phyloP scores from a whole-genome alignment of 2,329 filamentous ascomycete species.

The Aspergillus cejpii region DNA sequence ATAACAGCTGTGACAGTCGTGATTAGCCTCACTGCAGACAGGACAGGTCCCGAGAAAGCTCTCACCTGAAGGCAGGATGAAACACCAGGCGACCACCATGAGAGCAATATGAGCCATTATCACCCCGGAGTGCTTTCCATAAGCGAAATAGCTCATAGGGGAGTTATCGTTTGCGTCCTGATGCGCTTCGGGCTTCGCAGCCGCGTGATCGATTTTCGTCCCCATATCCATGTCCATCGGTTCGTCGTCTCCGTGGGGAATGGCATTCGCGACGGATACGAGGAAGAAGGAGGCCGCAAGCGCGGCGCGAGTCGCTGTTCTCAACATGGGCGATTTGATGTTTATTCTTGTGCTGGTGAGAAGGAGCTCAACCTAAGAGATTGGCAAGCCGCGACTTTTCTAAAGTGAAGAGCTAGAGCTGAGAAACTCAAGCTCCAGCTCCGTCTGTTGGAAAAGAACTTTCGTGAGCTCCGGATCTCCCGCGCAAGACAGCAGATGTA shows the following conservation, averaged over 20 bases:
- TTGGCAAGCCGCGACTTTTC: neutral
- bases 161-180: constrained; percentile 19
- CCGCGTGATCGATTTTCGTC: constrained; percentile 19
- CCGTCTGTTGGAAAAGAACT: neutral
- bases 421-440: neutral
- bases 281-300: constrained; percentile 27
- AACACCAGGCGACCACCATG: constrained; percentile 66
- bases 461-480: too few species aligned
- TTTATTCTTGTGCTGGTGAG: neutral
- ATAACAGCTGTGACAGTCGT: constrained; percentile 58
- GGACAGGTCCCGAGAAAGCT: neutral
- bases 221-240: constrained; percentile 28
- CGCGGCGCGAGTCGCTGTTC: constrained; percentile 21
- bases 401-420: neutral
- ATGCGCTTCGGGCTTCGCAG: constrained; percentile 14
- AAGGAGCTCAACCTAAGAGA: neutral
- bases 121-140: constrained; percentile 34
- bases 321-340: constrained; percentile 19
- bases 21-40: neutral
- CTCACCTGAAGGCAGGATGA: constrained; percentile 66
- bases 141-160: constrained; percentile 41
- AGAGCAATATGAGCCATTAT: constrained; percentile 65
- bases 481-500: neutral
- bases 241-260: constrained; percentile 32
- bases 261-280: constrained; percentile 25